Evolutionary conservation across 1,284 basidiomycete species (phyloP).

Genomic region (Leccinum proliferum): DNA sequence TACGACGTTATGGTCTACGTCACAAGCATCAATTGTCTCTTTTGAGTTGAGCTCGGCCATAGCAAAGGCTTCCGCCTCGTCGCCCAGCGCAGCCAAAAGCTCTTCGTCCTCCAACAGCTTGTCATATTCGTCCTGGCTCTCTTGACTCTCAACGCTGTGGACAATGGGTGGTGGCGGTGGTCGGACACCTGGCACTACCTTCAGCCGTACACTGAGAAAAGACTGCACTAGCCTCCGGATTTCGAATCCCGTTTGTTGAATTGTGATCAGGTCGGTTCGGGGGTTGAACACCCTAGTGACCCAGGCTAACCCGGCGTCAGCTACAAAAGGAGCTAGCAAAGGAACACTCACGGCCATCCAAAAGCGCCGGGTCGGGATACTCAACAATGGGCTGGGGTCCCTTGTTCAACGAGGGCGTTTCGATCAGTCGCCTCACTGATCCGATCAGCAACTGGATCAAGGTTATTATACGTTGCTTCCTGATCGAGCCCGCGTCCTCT

Average conservation of each 20-base stretch:
- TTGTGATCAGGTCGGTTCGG: slow-evolving; percentile 29
- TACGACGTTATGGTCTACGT: slow-evolving; percentile 7
- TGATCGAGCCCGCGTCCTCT: slow-evolving; percentile 12
- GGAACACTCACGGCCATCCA: slow-evolving; percentile 51
- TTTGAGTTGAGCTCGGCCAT: slow-evolving; percentile 31
- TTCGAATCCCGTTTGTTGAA: slow-evolving; percentile 28
- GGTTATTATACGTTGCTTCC: slow-evolving; percentile 24
- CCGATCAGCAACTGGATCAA: slow-evolving; percentile 52
- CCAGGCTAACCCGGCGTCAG: slow-evolving; percentile 46
- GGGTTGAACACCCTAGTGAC: slow-evolving; percentile 54
- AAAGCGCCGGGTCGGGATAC: slow-evolving; percentile 66
- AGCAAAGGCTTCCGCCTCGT: slow-evolving; percentile 23
- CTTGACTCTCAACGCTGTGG: slow-evolving; percentile 41
- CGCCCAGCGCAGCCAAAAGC: slow-evolving; percentile 48
- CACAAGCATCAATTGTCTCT: slow-evolving; percentile 23
- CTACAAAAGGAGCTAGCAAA: not conserved
- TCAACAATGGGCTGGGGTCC: slow-evolving; percentile 18
- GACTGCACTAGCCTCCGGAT: slow-evolving; percentile 44
- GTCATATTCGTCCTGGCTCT: slow-evolving; percentile 75
- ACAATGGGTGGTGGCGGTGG: slow-evolving; percentile 30
- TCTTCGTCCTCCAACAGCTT: slow-evolving; percentile 54
- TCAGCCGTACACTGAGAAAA: slow-evolving; percentile 59
- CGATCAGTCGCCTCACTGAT: slow-evolving; percentile 57
- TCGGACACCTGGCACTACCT: slow-evolving; percentile 43
- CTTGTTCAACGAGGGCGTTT: slow-evolving; percentile 41